These are phyloP conservation scores for Populus pruinosa DNA, from an alignment of 345 rosid genomes.

Conservation along the genomic window DNA sequence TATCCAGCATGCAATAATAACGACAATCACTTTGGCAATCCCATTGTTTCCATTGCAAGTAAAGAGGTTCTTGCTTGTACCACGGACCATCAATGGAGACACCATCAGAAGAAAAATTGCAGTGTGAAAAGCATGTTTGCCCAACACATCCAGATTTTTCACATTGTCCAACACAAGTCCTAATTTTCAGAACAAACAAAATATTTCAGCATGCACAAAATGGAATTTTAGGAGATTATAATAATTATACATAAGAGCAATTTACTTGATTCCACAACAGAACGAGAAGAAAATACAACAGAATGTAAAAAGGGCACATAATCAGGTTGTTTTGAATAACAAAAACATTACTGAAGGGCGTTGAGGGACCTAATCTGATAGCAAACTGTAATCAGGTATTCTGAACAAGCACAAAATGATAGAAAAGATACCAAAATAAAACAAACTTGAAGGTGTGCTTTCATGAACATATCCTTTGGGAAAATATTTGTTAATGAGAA, in stretches of 20 bases:
- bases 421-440: not conserved
- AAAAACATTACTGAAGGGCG: not conserved
- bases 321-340: not conserved
- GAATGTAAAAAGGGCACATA: not conserved
- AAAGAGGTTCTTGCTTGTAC: conserved; percentile 87
- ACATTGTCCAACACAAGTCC: conserved; percentile 72
- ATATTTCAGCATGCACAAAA: not conserved
- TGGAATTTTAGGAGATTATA: not conserved
- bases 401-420: no score
- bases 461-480: not conserved
- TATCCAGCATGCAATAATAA: conserved; percentile 74
- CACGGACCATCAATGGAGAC: conserved; percentile 66
- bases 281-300: not conserved
- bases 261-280: not conserved
- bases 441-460: not conserved
- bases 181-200: conserved; percentile 12
- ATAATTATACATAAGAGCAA: not conserved
- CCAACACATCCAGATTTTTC: conserved; percentile 81
- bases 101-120: conserved; percentile 80
- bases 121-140: conserved; percentile 65
- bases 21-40: conserved; percentile 66
- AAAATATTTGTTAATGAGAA: not conserved
- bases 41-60: conserved; percentile 81
- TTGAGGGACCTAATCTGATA: not conserved
- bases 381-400: no score